These are phyloP conservation scores for Metschnikowia anglica DNA, from an alignment of 805 yeast genomes.

Conservation along the genomic window DNA sequence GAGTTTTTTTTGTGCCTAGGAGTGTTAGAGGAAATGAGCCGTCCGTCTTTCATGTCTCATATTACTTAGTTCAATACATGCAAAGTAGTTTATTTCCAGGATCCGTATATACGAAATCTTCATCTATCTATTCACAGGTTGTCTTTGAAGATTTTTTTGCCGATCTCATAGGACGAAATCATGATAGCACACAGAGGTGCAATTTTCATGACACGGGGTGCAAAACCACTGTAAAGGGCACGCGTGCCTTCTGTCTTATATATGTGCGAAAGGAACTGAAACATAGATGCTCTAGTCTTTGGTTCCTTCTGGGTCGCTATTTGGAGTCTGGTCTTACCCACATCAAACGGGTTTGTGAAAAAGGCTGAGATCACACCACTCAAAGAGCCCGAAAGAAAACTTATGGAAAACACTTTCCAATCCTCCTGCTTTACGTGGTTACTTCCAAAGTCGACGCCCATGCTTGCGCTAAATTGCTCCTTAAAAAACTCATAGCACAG, in stretches of 20 bases:
- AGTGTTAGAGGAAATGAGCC: not conserved
- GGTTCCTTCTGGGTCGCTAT: constrained; percentile 40
- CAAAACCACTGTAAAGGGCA: constrained; percentile 83
- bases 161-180: constrained; percentile 92
- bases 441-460: constrained; percentile 26
- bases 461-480: constrained; percentile 21
- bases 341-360: constrained; percentile 92
- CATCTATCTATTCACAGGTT: constrained; percentile 8
- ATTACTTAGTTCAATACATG: not conserved
- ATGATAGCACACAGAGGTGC: constrained; percentile 98
- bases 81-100: not conserved
- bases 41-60: not conserved
- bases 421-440: constrained; percentile 23
- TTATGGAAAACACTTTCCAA: constrained; percentile 52
- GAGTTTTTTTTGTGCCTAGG: not conserved
- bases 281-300: constrained; percentile 53
- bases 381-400: constrained; percentile 78
- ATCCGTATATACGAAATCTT: constrained; percentile 1
- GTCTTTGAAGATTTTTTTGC: constrained; percentile 54
- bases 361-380: constrained; percentile 87
- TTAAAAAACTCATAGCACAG: constrained; percentile 65
- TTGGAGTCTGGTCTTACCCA: constrained; percentile 92
- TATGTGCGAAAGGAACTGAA: constrained; percentile 62
- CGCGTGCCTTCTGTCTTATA: constrained; percentile 69
- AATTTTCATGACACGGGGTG: constrained; percentile 84